These are phyloP conservation scores for Mucor racemosus DNA, from an alignment of 371 early-diverging fungal genomes.

Conservation along the genomic window DNA sequence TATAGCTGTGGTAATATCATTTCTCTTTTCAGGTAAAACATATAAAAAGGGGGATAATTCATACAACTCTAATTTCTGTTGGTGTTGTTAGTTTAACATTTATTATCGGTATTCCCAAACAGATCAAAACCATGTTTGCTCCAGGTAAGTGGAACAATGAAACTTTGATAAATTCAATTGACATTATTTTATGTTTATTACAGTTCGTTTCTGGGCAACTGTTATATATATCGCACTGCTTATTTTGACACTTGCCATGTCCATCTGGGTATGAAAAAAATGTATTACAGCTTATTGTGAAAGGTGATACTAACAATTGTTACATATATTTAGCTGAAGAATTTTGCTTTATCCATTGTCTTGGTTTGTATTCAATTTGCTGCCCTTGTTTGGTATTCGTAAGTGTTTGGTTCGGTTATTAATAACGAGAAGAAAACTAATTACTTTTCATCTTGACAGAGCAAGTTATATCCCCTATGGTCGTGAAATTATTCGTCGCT, in stretches of 20 bases:
- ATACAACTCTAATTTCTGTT: neutral
- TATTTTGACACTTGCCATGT: constrained; percentile 38
- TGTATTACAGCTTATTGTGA: constrained; percentile 2
- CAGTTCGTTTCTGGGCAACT: constrained; percentile 34
- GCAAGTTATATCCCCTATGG: constrained; percentile 64
- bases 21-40: constrained; percentile 76
- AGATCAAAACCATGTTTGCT: constrained; percentile 85
- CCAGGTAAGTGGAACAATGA: constrained; percentile 53
- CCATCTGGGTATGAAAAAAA: constrained; percentile 36
- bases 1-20: constrained; percentile 91
- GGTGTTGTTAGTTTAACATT: constrained; percentile 74
- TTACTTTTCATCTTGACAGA: constrained; percentile 17
- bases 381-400: constrained; percentile 87
- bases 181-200: neutral
- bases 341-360: constrained; percentile 69
- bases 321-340: constrained; percentile 38
- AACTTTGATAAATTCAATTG: neutral
- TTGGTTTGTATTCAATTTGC: constrained; percentile 82
- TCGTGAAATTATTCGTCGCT: constrained; percentile 51
- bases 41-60: neutral
- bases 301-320: constrained; percentile 4
- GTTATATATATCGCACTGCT: constrained; percentile 36
- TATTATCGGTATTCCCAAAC: constrained; percentile 83
- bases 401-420: constrained; percentile 28
- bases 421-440: neutral